Percentiles rank a stretch among this genome's conserved stretches.
phyloP scores from a whole-genome alignment of 306 rosid genomes.

The Pachyrhizus erosus region DNA sequence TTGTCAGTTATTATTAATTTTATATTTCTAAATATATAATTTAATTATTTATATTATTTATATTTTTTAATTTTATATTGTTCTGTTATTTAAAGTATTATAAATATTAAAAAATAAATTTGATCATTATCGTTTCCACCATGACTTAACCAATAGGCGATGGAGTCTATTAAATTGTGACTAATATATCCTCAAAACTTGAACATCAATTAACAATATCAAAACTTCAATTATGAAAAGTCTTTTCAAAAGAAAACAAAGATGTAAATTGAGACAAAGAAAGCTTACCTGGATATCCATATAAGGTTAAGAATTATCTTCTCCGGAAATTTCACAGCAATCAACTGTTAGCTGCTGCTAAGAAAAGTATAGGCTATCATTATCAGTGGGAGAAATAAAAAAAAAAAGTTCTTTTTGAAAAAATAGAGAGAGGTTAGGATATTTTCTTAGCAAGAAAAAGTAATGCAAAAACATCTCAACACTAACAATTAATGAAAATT shows the following conservation, averaged over 20 bases:
- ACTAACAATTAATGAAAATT: not conserved
- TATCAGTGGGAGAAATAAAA: not conserved
- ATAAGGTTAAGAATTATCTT: not conserved
- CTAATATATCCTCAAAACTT: not conserved
- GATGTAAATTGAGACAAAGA: not conserved
- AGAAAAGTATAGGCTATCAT: not conserved
- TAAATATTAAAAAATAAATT: too few species aligned
- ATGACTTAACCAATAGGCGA: not conserved
- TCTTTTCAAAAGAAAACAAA: not conserved
- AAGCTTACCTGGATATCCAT: not conserved
- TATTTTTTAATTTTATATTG: too few species aligned
- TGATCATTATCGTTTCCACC: too few species aligned
- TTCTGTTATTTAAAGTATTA: too few species aligned
- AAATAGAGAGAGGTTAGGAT: not conserved
- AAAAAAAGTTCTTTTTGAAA: too few species aligned
- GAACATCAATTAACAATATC: not conserved
- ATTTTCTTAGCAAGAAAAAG: not conserved
- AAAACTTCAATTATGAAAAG: not conserved
- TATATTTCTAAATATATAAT: too few species aligned
- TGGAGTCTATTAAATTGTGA: not conserved
- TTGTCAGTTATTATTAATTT: too few species aligned
- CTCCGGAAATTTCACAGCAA: not conserved
- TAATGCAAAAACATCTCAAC: not conserved
- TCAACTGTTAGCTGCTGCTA: not conserved
- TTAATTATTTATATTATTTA: too few species aligned